Base-by-base conservation (phyloP, 148 eudicot species). In the Arbutus unedo region DNA sequence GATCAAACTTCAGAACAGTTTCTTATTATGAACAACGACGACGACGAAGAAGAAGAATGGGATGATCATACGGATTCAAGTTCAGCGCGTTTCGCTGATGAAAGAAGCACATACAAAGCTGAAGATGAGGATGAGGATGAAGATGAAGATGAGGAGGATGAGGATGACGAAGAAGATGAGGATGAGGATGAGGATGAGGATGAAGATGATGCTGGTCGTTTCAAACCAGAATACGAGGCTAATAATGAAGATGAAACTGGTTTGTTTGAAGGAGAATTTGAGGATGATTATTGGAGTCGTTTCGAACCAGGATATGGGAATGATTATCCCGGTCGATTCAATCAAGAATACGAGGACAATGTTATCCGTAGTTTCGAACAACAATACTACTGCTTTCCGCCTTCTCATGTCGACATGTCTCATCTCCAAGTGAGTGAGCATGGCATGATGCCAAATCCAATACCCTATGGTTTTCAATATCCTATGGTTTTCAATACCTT, bases 391-490 rank as follows among this genome's bases (percentile, higher is more conserved):
- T 77, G 80, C 49, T 77, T 77, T 38, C 66, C 80, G 2, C 59
- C 53, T 23, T 77, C 80, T 54, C 64, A 16, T 23, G 55, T 77
- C 49, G 14, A 55, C 10, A 77, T 38, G 80, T 77, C 66, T 38
- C 80, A 77, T 77, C 80, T 77, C 15, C 71, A 73, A 55, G 76
- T 1, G 38, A 31, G 38, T 31, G 38, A 31, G 38, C 38, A 73
- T 18, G 79, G 84, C 47, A 75, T 74, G 18, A 75, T 82, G 79
- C 84, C 84, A 44, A 18, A 16, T 76, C 62, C 6, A 62, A 5
- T 75, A 59, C 74, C 38, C 38, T 31, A 31, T 31, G 38, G 38
- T 31, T 31, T 31, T 31, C 38, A 31, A 31, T 31, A 31, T 1
- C 84, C 80, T 2, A 48, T 62, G 80, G 47, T 76, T 62, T 82